Conservation (phyloP, 1,139 yeast genomes). For the Sugiyamaella novakii region DNA sequence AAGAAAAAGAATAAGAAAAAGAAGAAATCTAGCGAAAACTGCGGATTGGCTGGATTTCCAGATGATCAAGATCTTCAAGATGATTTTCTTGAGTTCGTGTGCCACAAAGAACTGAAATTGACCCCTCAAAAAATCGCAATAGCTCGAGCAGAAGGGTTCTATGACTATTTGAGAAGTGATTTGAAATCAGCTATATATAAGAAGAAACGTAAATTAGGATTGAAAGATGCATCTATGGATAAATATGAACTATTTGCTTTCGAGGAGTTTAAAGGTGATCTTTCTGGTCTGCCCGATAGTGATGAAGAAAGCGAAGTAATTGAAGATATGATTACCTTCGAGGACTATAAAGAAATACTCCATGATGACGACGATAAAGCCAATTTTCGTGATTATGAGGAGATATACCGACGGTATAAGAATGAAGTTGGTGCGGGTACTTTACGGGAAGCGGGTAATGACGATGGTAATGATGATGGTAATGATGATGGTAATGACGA, state of each 20-base stretch:
- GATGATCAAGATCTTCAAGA: conserved; percentile 46
- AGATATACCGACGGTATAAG: no score
- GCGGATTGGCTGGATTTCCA: conserved; percentile 41
- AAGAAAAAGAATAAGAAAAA: conserved; percentile 13
- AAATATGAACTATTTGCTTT: background rate
- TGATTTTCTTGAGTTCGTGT: conserved; percentile 62
- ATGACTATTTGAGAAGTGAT: background rate
- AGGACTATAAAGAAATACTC: conserved; percentile 16
- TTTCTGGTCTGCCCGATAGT: conserved; percentile 21
- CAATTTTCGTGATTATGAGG: background rate
- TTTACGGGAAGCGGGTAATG: no score
- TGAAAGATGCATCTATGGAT: no score
- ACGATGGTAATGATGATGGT: background rate
- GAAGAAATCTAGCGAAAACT: conserved; percentile 25
- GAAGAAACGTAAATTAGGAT: no score
- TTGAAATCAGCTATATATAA: no score
- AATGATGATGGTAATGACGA: background rate
- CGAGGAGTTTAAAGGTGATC: background rate
- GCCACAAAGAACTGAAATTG: conserved; percentile 54
- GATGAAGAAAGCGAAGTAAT: conserved; percentile 8
- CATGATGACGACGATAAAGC: background rate
- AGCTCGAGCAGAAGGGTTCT: conserved; percentile 33
- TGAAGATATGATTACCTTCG: conserved; percentile 17
- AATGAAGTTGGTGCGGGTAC: no score
- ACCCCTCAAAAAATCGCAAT: conserved; percentile 46